Evolutionary conservation across 805 yeast genomes (phyloP).

Genomic region (Wickerhamomyces mucosus): DNA sequence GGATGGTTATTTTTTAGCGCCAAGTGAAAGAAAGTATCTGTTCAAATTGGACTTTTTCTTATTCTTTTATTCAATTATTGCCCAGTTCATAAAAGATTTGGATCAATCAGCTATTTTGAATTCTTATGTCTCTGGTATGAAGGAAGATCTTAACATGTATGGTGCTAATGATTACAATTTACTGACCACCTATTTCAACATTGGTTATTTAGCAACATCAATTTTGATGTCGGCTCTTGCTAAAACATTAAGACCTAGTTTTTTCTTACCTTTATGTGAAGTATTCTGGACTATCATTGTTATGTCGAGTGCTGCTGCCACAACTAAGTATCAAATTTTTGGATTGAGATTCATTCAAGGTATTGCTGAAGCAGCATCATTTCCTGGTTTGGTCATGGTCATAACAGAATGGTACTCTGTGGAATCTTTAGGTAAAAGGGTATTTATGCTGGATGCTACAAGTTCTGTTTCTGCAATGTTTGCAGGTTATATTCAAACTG

Average conservation of each 20-base stretch:
- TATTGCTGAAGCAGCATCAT: constrained; percentile 45
- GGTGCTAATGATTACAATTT: constrained; percentile 43
- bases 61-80: constrained; percentile 5
- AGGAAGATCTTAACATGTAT: constrained; percentile 38
- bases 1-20: constrained; percentile 1
- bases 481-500: constrained; percentile 23
- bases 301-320: constrained; percentile 1
- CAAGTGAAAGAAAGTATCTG: constrained; percentile 4
- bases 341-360: constrained; percentile 58
- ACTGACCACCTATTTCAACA: constrained; percentile 45
- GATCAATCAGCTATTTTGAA: constrained; percentile 46
- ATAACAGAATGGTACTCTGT: constrained; percentile 48
- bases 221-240: background rate
- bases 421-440: constrained; percentile 48
- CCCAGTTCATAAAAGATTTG: constrained; percentile 50
- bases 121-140: constrained; percentile 64
- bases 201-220: constrained; percentile 33
- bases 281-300: background rate
- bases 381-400: constrained; percentile 49
- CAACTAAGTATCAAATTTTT: constrained; percentile 11
- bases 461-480: constrained; percentile 19
- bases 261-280: constrained; percentile 4
- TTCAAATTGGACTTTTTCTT: constrained; percentile 8
- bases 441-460: constrained; percentile 31
- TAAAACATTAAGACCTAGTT: constrained; percentile 1